phyloP scores from a whole-genome alignment of 345 rosid species.

The Citrus hindsii region DNA sequence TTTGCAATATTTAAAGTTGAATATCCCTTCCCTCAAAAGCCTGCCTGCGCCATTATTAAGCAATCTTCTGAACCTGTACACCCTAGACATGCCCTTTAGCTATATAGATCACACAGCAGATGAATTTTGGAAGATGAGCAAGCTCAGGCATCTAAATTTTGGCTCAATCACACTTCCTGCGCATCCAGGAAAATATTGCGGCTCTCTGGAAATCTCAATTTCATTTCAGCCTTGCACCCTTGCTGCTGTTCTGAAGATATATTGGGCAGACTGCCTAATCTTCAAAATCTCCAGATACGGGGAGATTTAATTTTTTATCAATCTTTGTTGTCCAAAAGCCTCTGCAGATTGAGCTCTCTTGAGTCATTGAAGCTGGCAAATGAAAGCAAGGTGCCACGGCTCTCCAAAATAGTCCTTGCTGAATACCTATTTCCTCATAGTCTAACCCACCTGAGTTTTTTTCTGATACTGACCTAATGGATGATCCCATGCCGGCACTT shows the following conservation, averaged over 20 bases:
- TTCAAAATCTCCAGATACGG: not conserved
- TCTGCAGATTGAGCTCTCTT: not conserved
- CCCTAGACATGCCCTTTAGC: not conserved
- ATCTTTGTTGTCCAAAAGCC: not conserved
- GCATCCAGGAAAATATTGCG: not conserved
- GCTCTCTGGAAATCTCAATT: not conserved
- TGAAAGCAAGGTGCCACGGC: not conserved
- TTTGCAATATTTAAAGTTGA: not conserved
- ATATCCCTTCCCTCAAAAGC: not conserved
- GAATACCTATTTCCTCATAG: not conserved
- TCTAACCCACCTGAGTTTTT: not conserved
- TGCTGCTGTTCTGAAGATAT: not conserved
- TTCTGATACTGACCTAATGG: not conserved
- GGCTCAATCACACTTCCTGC: not conserved
- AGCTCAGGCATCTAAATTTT: not conserved
- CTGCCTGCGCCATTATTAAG: not conserved
- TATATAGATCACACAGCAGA: not conserved
- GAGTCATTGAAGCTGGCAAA: not conserved
- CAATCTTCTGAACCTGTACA: not conserved
- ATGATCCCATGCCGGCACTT: not conserved
- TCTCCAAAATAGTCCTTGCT: not conserved
- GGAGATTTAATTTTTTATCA: not conserved
- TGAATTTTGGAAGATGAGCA: not conserved
- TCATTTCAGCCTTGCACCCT: not conserved
- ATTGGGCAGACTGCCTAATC: not conserved